Base-by-base conservation (phyloP, 768 basidiomycete species). In the Candolleomyces eurysporus region DNA sequence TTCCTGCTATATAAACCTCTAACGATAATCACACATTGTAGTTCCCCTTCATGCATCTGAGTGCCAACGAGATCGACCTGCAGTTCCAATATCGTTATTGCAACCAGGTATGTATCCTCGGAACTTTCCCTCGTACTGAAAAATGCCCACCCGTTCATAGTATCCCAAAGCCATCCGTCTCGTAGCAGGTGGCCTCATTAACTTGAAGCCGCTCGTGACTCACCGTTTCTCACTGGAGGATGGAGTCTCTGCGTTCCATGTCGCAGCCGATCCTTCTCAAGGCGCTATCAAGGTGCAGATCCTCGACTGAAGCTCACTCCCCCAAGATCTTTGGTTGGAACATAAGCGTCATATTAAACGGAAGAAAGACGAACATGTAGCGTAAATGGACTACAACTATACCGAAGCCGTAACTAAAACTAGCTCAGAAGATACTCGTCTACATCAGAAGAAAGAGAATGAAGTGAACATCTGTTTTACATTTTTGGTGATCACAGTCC, bases 161-260 rank as follows among this genome's bases (percentile, higher is more conserved):
- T 96, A 94, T 73, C 92, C 92, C 10, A 91, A 90, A 67, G 94
- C 94, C 2, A 84, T 96, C 61, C 83, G 88, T 4, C 85, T 95
- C 9, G 82, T 96, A n/a, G 86, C 89, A 45, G 85, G 87, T 21
- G 83, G 86, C 31, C 74, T 95, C 21, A 83, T 88, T 57, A 79
- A 91, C 65, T 75, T 93, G 61, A 87, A 88, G 64, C 89, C 91
- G 64, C 83, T 94, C 57, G 88, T 93, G n/a, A 90, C 90, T 31
- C 90, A 91, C 65, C 79, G 85, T 13, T 91, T 91, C 71, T 63
- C 78, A 19, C 81, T 96, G 17, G 88, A 90, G 64, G 82, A 89
- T 36, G 89, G 92, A 0, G 80, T 87, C 8, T 75, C 85, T 54
- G 94, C 94, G 2, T 96, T 96, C 77, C 85, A 92, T 65, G 80